These are phyloP conservation scores for Asclepias syriaca DNA, from an alignment of 257 asterid species.

Conservation along the genomic window DNA sequence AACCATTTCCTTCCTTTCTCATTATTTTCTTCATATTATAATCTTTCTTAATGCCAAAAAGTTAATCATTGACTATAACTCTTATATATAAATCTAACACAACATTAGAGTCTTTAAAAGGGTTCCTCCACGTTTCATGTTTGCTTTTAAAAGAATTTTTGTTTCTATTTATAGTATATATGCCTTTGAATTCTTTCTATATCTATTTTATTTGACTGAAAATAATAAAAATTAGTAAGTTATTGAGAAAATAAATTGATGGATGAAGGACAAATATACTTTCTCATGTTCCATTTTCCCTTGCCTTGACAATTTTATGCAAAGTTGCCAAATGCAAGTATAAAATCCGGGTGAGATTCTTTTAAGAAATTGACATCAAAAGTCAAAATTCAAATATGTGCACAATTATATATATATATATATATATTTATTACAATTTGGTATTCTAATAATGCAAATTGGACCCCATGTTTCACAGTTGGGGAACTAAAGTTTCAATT, in stretches of 20 bases:
- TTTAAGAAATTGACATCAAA: background rate
- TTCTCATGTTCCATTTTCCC: no score
- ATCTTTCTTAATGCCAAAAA: background rate
- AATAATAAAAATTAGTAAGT: no score
- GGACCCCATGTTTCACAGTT: slow-evolving; percentile 9
- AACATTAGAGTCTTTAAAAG: no score
- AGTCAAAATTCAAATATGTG: slow-evolving; percentile 8
- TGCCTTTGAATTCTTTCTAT: no score
- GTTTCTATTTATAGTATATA: no score
- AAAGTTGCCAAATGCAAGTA: background rate
- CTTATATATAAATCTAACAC: no score
- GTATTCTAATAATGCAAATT: slow-evolving; percentile 14
- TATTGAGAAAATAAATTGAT: no score
- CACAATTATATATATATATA: background rate
- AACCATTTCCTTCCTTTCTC: background rate
- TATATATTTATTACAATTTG: no score
- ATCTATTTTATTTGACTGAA: no score
- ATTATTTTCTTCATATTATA: background rate
- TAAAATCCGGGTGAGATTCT: background rate
- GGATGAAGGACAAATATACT: no score
- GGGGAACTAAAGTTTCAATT: slow-evolving; percentile 8
- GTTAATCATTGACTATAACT: background rate
- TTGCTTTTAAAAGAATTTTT: no score
- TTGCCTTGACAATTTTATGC: background rate
- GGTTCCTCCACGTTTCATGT: no score